Percentiles rank a stretch among this genome's conserved stretches.
Conservation (phyloP, 2,329 filamentous ascomycete species). For the Plectosphaerella plurivora region DNA sequence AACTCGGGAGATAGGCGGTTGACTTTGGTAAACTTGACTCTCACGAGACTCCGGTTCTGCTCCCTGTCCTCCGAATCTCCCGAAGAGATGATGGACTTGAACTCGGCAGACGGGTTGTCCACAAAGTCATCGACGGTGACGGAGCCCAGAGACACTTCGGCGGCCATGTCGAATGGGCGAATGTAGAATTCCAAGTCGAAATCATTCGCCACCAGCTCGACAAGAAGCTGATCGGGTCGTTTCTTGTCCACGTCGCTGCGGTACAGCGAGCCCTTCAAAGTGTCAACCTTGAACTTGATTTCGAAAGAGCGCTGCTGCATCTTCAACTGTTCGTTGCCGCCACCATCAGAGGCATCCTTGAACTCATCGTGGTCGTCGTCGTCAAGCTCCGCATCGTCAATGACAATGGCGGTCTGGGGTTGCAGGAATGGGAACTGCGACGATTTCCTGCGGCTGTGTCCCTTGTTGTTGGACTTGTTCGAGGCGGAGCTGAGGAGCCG, state of each 20-base stretch:
- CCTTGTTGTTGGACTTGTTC: conserved; percentile 33
- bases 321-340: conserved; percentile 55
- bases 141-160: conserved; percentile 82
- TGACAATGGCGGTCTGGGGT: conserved; percentile 70
- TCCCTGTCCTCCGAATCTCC: conserved; percentile 66
- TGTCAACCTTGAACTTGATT: conserved; percentile 94
- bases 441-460: conserved; percentile 54
- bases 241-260: conserved; percentile 75
- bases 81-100: conserved; percentile 96
- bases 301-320: conserved; percentile 90
- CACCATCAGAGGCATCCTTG: conserved; percentile 60
- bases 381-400: conserved; percentile 70
- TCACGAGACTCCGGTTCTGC: conserved; percentile 76
- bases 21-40: conserved; percentile 84
- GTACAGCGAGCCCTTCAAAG: conserved; percentile 87
- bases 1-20: conserved; percentile 92
- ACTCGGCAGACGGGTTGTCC: conserved; percentile 80
- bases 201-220: conserved; percentile 84
- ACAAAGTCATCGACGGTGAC: conserved; percentile 93
- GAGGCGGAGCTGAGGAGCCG: conserved; percentile 43
- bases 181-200: conserved; percentile 88
- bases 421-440: conserved; percentile 71
- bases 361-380: conserved; percentile 61
- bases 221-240: conserved; percentile 74
- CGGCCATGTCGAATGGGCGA: conserved; percentile 86